A percentile compares a stretch with the other conserved stretches of the same genome.
Evolutionary conservation across 805 yeast genomes (phyloP).

Genomic region (Cyberlindnera euphorbiae): DNA sequence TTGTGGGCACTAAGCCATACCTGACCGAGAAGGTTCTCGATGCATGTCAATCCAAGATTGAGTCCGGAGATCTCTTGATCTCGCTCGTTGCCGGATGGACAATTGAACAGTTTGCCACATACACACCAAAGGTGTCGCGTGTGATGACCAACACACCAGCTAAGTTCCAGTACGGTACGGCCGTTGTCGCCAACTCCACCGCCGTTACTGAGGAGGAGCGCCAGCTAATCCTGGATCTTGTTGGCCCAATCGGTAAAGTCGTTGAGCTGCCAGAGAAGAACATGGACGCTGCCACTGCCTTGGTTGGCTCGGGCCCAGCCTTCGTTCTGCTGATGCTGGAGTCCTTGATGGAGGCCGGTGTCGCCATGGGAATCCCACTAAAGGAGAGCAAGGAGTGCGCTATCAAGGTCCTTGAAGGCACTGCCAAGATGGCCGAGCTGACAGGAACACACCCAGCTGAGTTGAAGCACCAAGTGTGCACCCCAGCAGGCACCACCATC

Average conservation of each 20-base stretch:
- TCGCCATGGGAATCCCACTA: constrained; percentile 88
- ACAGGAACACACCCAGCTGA: constrained; percentile 87
- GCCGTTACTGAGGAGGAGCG: constrained; percentile 43
- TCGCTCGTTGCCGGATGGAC: constrained; percentile 94
- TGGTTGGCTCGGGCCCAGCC: constrained; percentile 97
- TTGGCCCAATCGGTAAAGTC: constrained; percentile 63
- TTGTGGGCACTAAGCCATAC: constrained; percentile 88
- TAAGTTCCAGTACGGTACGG: constrained; percentile 87
- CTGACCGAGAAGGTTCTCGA: constrained; percentile 58
- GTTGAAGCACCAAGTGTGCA: constrained; percentile 82
- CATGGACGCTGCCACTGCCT: constrained; percentile 94
- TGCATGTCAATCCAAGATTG: constrained; percentile 27
- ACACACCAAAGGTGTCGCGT: constrained; percentile 61
- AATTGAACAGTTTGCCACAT: constrained; percentile 53
- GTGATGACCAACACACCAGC: constrained; percentile 99
- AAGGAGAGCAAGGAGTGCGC: constrained; percentile 82
- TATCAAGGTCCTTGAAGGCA: constrained; percentile 90
- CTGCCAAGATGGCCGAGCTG: constrained; percentile 82
- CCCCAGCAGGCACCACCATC: constrained; percentile 98
- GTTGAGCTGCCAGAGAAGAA: constrained; percentile 76
- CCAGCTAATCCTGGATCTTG: constrained; percentile 40
- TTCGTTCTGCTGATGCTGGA: constrained; percentile 86
- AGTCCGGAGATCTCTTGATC: constrained; percentile 53
- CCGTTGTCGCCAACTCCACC: constrained; percentile 75
- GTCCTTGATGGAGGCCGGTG: constrained; percentile 90